These are phyloP conservation scores for Lipomyces lipofer DNA, from an alignment of 805 yeast genomes.

Conservation along the genomic window DNA sequence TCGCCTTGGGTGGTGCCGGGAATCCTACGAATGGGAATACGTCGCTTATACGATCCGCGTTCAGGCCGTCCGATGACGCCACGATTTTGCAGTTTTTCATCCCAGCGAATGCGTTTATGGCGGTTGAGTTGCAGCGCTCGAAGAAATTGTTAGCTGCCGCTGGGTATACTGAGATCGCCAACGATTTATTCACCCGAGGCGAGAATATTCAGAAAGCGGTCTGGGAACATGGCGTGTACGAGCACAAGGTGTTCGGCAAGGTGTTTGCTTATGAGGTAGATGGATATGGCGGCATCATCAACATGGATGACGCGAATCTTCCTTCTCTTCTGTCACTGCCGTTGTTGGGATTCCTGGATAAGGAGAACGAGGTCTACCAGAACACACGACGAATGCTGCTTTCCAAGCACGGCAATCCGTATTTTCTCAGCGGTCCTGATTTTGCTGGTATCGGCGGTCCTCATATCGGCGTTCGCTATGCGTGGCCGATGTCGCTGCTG, in stretches of 20 bases:
- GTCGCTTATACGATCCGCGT: constrained; percentile 77
- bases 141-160: constrained; percentile 30
- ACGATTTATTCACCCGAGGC: constrained; percentile 43
- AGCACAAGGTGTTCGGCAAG: constrained; percentile 67
- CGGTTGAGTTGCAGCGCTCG: constrained; percentile 51
- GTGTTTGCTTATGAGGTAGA: constrained; percentile 89
- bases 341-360: constrained; percentile 63
- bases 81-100: constrained; percentile 75
- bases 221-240: constrained; percentile 60
- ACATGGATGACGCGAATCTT: constrained; percentile 86
- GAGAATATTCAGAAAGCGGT: constrained; percentile 55
- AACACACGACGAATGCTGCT: constrained; percentile 79
- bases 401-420: constrained; percentile 72
- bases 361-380: constrained; percentile 60
- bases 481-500: constrained; percentile 91
- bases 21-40: constrained; percentile 74
- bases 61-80: constrained; percentile 88
- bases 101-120: constrained; percentile 80
- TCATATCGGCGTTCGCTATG: constrained; percentile 74
- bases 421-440: constrained; percentile 59
- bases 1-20: constrained; percentile 75
- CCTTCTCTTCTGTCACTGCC: constrained; percentile 78
- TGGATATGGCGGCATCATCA: constrained; percentile 70
- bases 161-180: constrained; percentile 31
- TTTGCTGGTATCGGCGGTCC: constrained; percentile 90